Evolutionary conservation across 164 flowering plant species (phyloP), one percentile per base, ranked within the genome.

Genomic region (Dillenia turbinata): DNA sequence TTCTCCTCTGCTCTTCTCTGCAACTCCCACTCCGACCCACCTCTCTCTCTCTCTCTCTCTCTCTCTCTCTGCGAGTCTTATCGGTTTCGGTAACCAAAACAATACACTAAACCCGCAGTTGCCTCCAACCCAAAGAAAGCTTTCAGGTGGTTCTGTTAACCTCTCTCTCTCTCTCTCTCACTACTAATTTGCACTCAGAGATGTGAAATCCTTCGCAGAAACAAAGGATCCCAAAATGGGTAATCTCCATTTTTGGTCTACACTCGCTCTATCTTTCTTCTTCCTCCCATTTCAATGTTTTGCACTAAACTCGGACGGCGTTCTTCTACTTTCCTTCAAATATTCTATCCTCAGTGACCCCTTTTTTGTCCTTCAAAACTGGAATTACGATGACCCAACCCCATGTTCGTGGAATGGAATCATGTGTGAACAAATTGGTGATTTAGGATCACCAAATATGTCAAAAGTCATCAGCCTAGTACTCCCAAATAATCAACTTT

Each of bases 361-460:
- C 1, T 65, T 80, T 24, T 73, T 80, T 0, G 81, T 82, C 51
- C 66, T 83, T 10, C 57, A 67, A 6, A 65, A 48, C 54, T 86
- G 91, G 91, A 68, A 82, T 73, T 82, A 81, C 60, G 55, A 72
- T 19, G 88, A 83, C 50, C 62, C 1, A 10, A 77, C 78, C 0
- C 91, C 91, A 6, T 86, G 91, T 61, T 62, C 78, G 1, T 86
- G 91, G 91, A 75, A 61, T 10, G 88, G 91, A 22, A 78, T 86
- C 12, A 73, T 70, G 1, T 86, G 88, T 65, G 40, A 73, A 0
- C 60, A 65, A 56, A 48, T 69, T 10, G 80, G 67, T 4, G 14
- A 5, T 26, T 50, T 67, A 1, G 73, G 71, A 8, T 11, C 74
- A 0, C 62, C 73, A 1, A 84, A 75, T 26, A 49, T 56, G 65